Evolutionary conservation across 768 basidiomycete species (phyloP), one percentile per base, ranked within the genome.

Genomic region (Leccinellum luteum): DNA sequence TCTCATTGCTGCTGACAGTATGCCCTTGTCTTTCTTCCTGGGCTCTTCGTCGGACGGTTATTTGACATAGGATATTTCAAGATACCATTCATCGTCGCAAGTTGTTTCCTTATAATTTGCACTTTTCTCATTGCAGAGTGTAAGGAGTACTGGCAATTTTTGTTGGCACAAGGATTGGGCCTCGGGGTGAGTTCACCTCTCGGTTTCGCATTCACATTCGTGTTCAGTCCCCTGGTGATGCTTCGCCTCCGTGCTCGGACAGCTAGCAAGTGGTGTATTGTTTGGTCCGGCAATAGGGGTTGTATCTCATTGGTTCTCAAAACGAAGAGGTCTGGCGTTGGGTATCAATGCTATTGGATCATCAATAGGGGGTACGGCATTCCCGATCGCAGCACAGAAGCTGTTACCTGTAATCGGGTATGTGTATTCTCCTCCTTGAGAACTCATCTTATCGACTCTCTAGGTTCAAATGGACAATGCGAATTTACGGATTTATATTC

Each of bases 401-500:
- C 73, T 90, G 28, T 75, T 89, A 43, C 72, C 75, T 1, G 58
- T 69, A 54, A 76, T 87, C 2, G 85, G 86, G 86, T 83, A 66
- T 75, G n/a, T 32, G 7, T 1, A 5, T 8, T 19, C 10, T 3
- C 41, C 43, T 34, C 21, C 15, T 47, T 30, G 14, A 48, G 1
- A 8, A 17, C 19, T 9, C 23, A 47, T 19, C 43, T 58, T 21
- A 4, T 30, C 4, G 4, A 23, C 35, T 19, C 13, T 12, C 14
- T 43, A 90, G 89, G 17, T 92, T 91, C 69, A 75, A 76, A 60
- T 92, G 89, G 90, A 88, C 89, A 0, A 82, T 88, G 78, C 78
- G 90, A 17, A 81, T 86, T 41, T 72, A 89, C 44, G 89, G 83
- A 3, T 84, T 90, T 61, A 81, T 89, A 12, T 67, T 89, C 0